phyloP scores from a whole-genome alignment of 768 basidiomycete species.

The Fomitopsis serialis region DNA sequence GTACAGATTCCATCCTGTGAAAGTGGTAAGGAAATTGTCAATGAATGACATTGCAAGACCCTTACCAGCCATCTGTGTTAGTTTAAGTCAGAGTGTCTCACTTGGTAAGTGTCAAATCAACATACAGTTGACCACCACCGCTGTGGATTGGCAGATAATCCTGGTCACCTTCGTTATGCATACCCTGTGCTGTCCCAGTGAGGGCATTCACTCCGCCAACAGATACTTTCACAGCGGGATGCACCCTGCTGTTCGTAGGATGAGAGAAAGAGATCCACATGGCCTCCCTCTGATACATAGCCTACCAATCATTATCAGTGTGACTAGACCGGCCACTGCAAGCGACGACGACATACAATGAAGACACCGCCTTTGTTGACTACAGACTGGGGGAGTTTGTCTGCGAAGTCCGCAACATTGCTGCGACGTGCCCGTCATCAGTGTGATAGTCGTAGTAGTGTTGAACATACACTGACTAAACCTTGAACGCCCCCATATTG shows the following conservation, averaged over 20 bases:
- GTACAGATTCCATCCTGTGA: conserved; percentile 22
- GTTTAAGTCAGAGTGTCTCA: too few relatives aligned
- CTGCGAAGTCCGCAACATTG: conserved; percentile 12
- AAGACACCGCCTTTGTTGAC: conserved; percentile 21
- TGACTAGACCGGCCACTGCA: neutral
- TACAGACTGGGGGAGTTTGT: conserved; percentile 15
- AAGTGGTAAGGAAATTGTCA: neutral
- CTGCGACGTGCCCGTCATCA: neutral
- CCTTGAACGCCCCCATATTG: conserved; percentile 17
- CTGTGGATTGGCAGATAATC: conserved; percentile 19
- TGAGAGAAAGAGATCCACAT: conserved; percentile 24
- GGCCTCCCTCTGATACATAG: conserved; percentile 25
- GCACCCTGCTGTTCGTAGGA: neutral
- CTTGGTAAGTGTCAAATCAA: too few relatives aligned
- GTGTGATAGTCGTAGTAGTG: neutral
- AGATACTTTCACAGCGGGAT: conserved; percentile 22
- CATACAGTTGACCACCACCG: conserved; percentile 10
- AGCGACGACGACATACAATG: conserved; percentile 13
- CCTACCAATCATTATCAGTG: conserved; percentile 8
- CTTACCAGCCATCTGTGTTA: conserved; percentile 5
- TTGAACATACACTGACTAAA: conserved; percentile 13
- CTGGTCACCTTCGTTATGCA: conserved; percentile 13
- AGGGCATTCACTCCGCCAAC: conserved; percentile 26
- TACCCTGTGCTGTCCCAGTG: conserved; percentile 17
- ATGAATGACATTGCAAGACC: neutral